Evolutionary conservation across 805 yeast genomes (phyloP), one percentile per base, ranked within the genome.

Genomic region (Barnettozyma sp.): DNA sequence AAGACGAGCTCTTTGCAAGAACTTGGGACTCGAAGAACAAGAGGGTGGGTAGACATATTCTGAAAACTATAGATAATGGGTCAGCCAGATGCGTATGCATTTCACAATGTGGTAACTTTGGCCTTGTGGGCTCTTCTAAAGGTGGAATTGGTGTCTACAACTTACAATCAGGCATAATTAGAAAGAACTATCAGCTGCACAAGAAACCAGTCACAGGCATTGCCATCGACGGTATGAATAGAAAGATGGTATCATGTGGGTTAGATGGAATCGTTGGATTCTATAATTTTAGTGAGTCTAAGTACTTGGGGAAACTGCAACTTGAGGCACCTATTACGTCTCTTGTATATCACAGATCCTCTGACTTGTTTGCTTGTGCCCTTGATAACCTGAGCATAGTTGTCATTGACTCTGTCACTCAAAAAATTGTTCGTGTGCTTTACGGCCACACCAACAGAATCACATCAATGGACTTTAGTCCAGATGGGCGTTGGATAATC

Each of bases 31-130:
- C 86, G 7, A 73, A 73, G 44, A 73, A 71, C 41, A 88, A 83
- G 44, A 77, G 87, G 52, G 76, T 87, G 4, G 97, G 97, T 16
- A 72, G 80, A 40, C 74, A 79, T 67, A 66, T 65, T 24, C 63
- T 94, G 24, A 56, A 65, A 4, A 83, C 96, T 2, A 72, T 73
- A n/a, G 97, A 92, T 59, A 77, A 71, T 5, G 86, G 90, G 2
- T 52, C 71, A 8, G 94, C 78, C 7, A 83, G 80, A 53, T 58
- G 82, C 21, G 90, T 86, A 7, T 71, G 82, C 14, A 73, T 90
- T 16, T 83, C 97, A 0, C 82, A 78, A 38, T 92, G 99, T 69
- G 98, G 98, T 25, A 94, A 94, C 58, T 92, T 94, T 59, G 96
- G 83, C 1, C 62, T 90, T 26, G 81, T 94, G 15, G 99, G 97